phyloP scores from a whole-genome alignment of 2,329 filamentous ascomycete genomes.

The Pestalotiopsis sp. region DNA sequence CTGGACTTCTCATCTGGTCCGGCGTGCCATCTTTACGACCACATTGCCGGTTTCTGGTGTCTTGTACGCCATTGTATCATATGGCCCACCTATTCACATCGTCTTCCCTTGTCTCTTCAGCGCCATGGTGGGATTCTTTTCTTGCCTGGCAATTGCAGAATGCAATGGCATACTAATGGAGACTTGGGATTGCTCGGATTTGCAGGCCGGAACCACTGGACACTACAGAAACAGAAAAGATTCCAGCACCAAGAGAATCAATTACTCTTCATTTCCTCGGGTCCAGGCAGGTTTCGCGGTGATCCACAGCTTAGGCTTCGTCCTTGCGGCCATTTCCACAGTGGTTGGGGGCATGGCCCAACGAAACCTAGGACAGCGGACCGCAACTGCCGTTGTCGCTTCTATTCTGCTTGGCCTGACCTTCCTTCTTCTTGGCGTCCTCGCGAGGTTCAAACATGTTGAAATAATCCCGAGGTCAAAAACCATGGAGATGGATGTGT shows the following conservation, averaged over 20 bases:
- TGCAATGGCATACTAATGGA: constrained; percentile 81
- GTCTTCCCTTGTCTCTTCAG: constrained; percentile 70
- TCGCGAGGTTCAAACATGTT: constrained; percentile 67
- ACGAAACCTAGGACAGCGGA: constrained; percentile 66
- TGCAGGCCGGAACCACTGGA: constrained; percentile 71
- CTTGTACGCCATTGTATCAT: constrained; percentile 68
- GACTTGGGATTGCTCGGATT: constrained; percentile 78
- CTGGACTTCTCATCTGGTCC: constrained; percentile 74
- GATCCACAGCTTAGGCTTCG: constrained; percentile 70
- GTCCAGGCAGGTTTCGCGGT: constrained; percentile 72
- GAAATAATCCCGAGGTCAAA: constrained; percentile 70
- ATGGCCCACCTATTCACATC: constrained; percentile 61
- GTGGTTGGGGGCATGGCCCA: constrained; percentile 70
- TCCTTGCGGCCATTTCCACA: constrained; percentile 70
- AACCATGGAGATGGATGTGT: constrained; percentile 55
- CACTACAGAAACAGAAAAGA: constrained; percentile 46
- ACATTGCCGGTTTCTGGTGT: constrained; percentile 68
- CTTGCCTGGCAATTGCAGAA: constrained; percentile 73
- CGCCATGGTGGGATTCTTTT: constrained; percentile 68
- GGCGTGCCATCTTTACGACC: constrained; percentile 68
- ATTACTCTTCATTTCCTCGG: constrained; percentile 77
- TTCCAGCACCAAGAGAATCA: constrained; percentile 52
- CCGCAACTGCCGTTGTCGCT: constrained; percentile 69
- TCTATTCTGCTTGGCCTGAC: constrained; percentile 68
- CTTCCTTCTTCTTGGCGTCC: constrained; percentile 60